Conservation (phyloP, 129 eudicot species). For the Escallonia herrerae region DNA sequence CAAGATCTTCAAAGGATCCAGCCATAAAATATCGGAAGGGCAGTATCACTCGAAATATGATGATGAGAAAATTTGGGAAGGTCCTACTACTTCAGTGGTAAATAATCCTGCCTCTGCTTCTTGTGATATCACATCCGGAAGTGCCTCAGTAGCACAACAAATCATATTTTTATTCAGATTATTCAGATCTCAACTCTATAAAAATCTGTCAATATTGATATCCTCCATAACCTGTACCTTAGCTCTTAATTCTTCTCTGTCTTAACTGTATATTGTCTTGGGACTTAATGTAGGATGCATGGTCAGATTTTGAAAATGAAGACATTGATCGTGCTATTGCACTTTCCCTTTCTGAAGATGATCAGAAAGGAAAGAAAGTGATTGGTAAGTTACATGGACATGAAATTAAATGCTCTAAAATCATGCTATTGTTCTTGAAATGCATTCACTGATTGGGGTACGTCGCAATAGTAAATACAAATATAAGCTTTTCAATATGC, state of each 20-base stretch:
- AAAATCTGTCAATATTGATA: no score
- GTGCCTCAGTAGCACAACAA: background rate
- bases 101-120: conserved; percentile 2
- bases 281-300: conserved; percentile 46
- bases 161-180: background rate
- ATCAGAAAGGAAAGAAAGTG: conserved; percentile 61
- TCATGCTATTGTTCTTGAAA: background rate
- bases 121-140: background rate
- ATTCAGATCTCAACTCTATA: background rate
- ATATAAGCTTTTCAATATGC: background rate
- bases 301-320: conserved; percentile 62
- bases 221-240: background rate
- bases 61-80: conserved; percentile 53
- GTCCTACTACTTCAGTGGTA: conserved; percentile 62
- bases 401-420: background rate
- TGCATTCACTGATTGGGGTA: background rate
- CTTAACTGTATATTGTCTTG: background rate
- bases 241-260: background rate
- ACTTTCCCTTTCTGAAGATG: conserved; percentile 82
- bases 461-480: background rate
- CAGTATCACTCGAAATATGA: conserved; percentile 64
- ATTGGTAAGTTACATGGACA: conserved; percentile 44
- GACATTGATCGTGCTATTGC: conserved; percentile 91
- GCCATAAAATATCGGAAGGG: conserved; percentile 69
- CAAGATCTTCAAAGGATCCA: conserved; percentile 68